A percentile compares a stretch with the other conserved stretches of the same genome.
These are phyloP conservation scores for Nevesoporus exiguus DNA, from an alignment of 768 basidiomycete species.

Conservation along the genomic window DNA sequence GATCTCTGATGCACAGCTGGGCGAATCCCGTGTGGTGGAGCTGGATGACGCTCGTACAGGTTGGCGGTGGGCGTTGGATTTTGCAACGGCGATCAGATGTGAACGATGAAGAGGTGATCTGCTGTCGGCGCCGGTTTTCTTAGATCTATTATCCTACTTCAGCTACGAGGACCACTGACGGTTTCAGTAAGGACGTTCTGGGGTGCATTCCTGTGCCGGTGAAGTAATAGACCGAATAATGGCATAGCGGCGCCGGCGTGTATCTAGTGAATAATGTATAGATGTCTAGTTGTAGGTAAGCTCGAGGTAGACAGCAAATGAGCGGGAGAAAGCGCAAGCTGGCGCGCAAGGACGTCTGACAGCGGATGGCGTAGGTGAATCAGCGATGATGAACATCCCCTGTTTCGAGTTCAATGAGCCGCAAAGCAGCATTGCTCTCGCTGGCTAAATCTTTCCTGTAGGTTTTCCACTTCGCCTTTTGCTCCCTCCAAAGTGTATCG, in stretches of 20 bases:
- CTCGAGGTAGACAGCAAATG: not conserved
- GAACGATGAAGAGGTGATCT: not conserved
- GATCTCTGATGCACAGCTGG: conserved; percentile 49
- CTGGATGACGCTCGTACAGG: conserved; percentile 17
- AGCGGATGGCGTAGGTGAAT: not conserved
- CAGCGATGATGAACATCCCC: conserved; percentile 4
- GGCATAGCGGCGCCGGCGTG: not conserved
- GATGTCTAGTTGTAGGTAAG: not conserved
- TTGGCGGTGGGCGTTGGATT: conserved; percentile 19
- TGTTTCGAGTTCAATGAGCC: conserved; percentile 9
- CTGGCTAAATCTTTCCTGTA: conserved; percentile 14
- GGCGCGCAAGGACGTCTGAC: not conserved
- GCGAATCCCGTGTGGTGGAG: not conserved
- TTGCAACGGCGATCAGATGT: conserved; percentile 24
- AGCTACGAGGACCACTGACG: not conserved
- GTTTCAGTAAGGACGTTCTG: not conserved
- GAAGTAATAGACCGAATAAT: conserved; percentile 4
- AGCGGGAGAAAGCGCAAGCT: not conserved
- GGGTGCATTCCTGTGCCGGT: not conserved
- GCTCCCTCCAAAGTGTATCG: conserved; percentile 38
- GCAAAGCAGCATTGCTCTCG: conserved; percentile 3
- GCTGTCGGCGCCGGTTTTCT: conserved; percentile 1
- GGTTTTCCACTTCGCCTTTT: conserved; percentile 33
- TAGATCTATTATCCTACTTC: not conserved
- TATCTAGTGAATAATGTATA: not conserved